Base-by-base conservation (phyloP, 768 basidiomycete genomes). In the Pleurotus cornucopiae region DNA sequence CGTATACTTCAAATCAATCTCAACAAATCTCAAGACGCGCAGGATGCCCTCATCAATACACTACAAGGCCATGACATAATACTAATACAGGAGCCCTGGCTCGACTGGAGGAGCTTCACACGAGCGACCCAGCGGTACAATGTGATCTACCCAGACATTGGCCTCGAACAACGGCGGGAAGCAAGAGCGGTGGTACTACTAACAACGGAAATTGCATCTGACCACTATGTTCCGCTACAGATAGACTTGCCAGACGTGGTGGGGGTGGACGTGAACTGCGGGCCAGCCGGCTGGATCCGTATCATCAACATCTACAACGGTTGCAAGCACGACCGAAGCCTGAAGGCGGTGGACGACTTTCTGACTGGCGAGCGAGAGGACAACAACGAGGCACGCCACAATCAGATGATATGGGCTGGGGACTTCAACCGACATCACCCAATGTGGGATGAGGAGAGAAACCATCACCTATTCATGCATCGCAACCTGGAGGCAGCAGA, bases 361-460 rank as follows among this genome's bases (percentile, higher is more conserved):
- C 1, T 48, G 13, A 26, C 25, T 1, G 6, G 25, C 25, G 25
- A 26, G 2, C 20, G 20, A 1, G 20, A 20, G 2, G 2, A 2
- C 20, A 20, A 20, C 20, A 2, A 20, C 20, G 20, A 20, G 20
- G 20, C 20, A 2, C 20, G 20, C 20, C 20, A 20, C 2, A 3
- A 4, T 1, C 25, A 26, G 6, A 26, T 26, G 25, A 41, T 73
- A 4, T 69, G 66, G 69, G 41, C 63, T 0, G 74, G 73, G 0
- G 69, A 76, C 62, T 74, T 76, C 67, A 76, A 76, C 61, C 55
- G 68, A 6, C 75, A 76, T 54, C 71, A 74, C 60, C 67, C 69
- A 0, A 39, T 67, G 2, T 77, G 76, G 76, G 76, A 78, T n/a
- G 61, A 66, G 1, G 38, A 51, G 0, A 4, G 55, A 0, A 73